Percentiles rank a stretch among this genome's conserved stretches.
phyloP scores from a whole-genome alignment of 495 filamentous ascomycete genomes.

The Lepidopterella palustris region DNA sequence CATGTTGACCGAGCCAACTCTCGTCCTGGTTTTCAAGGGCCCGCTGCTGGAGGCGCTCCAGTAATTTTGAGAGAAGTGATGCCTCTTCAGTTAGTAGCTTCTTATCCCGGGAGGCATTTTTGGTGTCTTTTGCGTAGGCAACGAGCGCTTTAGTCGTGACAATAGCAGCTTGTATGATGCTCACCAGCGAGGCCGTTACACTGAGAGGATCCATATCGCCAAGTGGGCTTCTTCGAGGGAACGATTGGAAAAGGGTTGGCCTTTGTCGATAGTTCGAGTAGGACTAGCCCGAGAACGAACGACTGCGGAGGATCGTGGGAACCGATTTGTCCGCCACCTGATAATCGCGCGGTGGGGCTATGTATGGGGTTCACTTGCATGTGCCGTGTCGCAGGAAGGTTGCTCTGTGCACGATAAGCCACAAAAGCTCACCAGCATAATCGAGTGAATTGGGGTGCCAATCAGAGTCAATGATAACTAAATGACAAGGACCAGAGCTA shows the following conservation, averaged over 20 bases:
- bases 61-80: not conserved
- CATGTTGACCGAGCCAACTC: not conserved
- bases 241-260: not conserved
- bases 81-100: constrained; percentile 5
- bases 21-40: not conserved
- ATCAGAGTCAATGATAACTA: no score
- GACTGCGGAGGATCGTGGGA: not conserved
- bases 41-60: constrained; percentile 5
- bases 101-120: not conserved
- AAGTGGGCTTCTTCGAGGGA: not conserved
- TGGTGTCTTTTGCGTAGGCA: not conserved
- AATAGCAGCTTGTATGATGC: not conserved
- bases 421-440: no score
- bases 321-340: no score
- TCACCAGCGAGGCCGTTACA: not conserved
- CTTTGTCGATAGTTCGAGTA: not conserved
- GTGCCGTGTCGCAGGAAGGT: not conserved
- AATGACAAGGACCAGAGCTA: no score
- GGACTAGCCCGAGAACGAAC: not conserved
- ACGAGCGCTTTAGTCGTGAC: constrained; percentile 7
- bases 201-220: not conserved
- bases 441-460: no score
- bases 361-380: no score
- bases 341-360: no score
- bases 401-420: not conserved